A percentile compares a stretch with the other conserved stretches of the same genome.
These are phyloP conservation scores for Nicotiana benthamiana DNA, from an alignment of 257 asterid species.

Conservation along the genomic window DNA sequence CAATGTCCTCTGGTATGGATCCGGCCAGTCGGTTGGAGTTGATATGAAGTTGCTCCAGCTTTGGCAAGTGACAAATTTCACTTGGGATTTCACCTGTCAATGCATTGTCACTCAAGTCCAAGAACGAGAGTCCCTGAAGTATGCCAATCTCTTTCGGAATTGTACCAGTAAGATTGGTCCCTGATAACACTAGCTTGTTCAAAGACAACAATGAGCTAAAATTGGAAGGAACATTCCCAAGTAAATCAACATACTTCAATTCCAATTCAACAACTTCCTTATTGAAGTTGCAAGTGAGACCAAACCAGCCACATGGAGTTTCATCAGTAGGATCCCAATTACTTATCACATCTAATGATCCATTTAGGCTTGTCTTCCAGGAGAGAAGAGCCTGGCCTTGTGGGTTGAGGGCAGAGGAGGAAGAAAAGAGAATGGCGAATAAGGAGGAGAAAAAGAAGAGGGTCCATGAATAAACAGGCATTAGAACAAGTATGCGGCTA, in stretches of 20 bases:
- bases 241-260: constrained; percentile 48
- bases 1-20: constrained; percentile 40
- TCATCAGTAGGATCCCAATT: constrained; percentile 53
- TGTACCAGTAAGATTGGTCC: constrained; percentile 52
- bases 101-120: constrained; percentile 62
- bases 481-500: constrained; percentile 6
- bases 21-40: constrained; percentile 50
- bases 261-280: constrained; percentile 41
- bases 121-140: constrained; percentile 27
- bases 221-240: constrained; percentile 40
- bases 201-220: constrained; percentile 36
- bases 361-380: constrained; percentile 51
- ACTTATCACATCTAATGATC: constrained; percentile 33
- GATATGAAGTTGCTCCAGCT: constrained; percentile 42
- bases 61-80: constrained; percentile 30
- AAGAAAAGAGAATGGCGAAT: not conserved
- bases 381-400: constrained; percentile 55
- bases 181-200: constrained; percentile 37
- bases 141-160: constrained; percentile 43
- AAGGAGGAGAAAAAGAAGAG: constrained; percentile 6
- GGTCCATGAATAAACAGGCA: constrained; percentile 28
- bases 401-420: constrained; percentile 28
- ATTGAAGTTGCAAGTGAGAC: constrained; percentile 42
- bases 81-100: constrained; percentile 52
- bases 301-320: constrained; percentile 41